phyloP scores from a whole-genome alignment of 2,329 filamentous ascomycete species.

The Dothideomycetidae sp. region DNA sequence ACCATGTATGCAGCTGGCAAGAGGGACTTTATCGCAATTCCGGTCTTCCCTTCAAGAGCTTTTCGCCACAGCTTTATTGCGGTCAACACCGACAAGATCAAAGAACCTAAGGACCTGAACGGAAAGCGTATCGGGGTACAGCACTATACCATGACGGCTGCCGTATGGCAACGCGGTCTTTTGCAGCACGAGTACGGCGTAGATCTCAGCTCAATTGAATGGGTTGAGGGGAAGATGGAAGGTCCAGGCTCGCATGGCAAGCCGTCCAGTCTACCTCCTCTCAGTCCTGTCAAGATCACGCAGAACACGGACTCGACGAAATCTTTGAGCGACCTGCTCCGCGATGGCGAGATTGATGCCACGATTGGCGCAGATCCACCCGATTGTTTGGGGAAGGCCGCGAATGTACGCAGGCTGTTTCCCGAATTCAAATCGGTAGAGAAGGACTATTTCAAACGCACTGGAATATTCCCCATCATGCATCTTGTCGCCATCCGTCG shows the following conservation, averaged over 20 bases:
- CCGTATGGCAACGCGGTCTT: conserved; percentile 24
- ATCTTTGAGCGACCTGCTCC: conserved; percentile 21
- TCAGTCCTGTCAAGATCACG: conserved; percentile 17
- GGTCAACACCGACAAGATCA: conserved; percentile 21
- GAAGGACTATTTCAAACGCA: conserved; percentile 21
- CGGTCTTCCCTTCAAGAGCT: conserved; percentile 21
- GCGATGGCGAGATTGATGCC: conserved; percentile 26
- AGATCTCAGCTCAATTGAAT: conserved; percentile 20
- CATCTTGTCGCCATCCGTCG: conserved; percentile 19
- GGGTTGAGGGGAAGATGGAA: conserved; percentile 24
- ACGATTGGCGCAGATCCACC: conserved; percentile 25
- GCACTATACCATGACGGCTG: conserved; percentile 27
- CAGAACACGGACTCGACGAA: conserved; percentile 18
- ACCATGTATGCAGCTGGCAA: conserved; percentile 17
- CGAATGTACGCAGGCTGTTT: conserved; percentile 22
- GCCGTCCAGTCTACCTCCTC: conserved; percentile 16
- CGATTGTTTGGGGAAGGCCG: conserved; percentile 18
- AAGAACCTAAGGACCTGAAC: conserved; percentile 21
- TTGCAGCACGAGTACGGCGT: conserved; percentile 24
- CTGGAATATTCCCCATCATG: conserved; percentile 23
- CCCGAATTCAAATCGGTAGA: conserved; percentile 24
- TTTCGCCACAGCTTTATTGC: conserved; percentile 24
- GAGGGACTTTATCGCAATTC: conserved; percentile 19
- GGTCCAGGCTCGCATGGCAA: conserved; percentile 19
- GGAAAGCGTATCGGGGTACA: conserved; percentile 25